Conservation (phyloP, 352 stramenopile genomes). For the Pythium phragmitis region DNA sequence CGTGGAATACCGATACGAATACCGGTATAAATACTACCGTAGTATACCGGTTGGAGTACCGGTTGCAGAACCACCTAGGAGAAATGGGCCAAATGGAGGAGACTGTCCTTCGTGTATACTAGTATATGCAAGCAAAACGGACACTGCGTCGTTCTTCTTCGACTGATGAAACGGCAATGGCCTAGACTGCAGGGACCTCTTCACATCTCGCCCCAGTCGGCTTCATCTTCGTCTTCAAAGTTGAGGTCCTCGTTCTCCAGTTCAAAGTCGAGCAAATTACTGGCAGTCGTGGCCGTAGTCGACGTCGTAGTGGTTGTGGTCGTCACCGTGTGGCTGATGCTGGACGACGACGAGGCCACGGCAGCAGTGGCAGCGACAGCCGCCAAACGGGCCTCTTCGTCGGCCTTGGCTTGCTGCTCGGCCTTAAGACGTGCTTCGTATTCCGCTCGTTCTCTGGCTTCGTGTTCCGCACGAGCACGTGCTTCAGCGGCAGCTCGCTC, state of each 20-base stretch:
- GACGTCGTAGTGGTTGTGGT: constrained; percentile 18
- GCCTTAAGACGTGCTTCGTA: constrained; percentile 10
- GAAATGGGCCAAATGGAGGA: too few species aligned
- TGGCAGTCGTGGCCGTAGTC: constrained; percentile 26
- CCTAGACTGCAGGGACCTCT: background rate
- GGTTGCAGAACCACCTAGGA: too few species aligned
- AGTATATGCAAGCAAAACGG: too few species aligned
- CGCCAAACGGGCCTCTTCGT: constrained; percentile 16
- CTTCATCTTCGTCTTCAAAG: constrained; percentile 81
- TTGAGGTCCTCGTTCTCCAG: constrained; percentile 70
- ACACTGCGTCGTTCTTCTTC: too few species aligned
- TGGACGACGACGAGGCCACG: constrained; percentile 22
- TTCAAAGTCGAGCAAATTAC: constrained; percentile 76
- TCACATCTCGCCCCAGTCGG: constrained; percentile 86
- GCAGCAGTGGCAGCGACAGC: constrained; percentile 29
- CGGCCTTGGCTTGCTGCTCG: constrained; percentile 19
- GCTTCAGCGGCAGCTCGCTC: constrained; percentile 21
- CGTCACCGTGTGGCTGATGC: constrained; percentile 15
- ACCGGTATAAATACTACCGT: background rate
- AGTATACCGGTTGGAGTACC: background rate
- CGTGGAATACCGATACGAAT: background rate
- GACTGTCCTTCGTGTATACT: too few species aligned
- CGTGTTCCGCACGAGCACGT: constrained; percentile 32
- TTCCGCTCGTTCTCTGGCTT: constrained; percentile 20
- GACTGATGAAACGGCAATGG: too few species aligned